These are phyloP conservation scores for Vitis riparia DNA, from an alignment of 164 flowering plant genomes.

Conservation along the genomic window DNA sequence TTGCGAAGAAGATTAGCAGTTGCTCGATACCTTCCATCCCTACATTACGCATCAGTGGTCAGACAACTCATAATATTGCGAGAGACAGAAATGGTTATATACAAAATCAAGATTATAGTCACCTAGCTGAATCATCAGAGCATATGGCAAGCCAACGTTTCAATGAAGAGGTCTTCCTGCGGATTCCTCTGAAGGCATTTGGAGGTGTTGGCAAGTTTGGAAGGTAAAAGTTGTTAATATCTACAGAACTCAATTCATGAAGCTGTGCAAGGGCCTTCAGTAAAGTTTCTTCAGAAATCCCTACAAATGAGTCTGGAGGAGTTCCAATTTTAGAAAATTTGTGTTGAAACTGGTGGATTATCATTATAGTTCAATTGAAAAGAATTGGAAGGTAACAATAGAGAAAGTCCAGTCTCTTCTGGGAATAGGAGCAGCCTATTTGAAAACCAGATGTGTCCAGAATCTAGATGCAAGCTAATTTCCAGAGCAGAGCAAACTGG, in stretches of 20 bases:
- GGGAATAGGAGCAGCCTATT: too few relatives aligned
- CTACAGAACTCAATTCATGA: slow-evolving; percentile 34
- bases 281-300: slow-evolving; percentile 56
- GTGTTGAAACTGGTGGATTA: slow-evolving; percentile 2
- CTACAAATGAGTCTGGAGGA: slow-evolving; percentile 64
- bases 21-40: slow-evolving; percentile 65
- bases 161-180: slow-evolving; percentile 58
- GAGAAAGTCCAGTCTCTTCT: too few relatives aligned
- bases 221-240: slow-evolving; percentile 47
- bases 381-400: neutral
- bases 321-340: slow-evolving; percentile 10
- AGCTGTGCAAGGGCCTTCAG: slow-evolving; percentile 46
- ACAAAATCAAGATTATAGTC: slow-evolving; percentile 19
- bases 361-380: neutral
- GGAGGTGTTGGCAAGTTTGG: slow-evolving; percentile 79
- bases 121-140: slow-evolving; percentile 74
- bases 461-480: too few relatives aligned
- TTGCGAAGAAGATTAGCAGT: slow-evolving; percentile 70
- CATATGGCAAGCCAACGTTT: slow-evolving; percentile 87
- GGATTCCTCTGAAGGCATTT: slow-evolving; percentile 81
- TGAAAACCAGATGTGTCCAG: too few relatives aligned
- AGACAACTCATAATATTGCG: neutral
- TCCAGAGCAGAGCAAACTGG: too few relatives aligned
- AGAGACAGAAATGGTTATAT: neutral
- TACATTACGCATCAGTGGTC: slow-evolving; percentile 23